Evolutionary conservation across 257 asterid species (phyloP).

Genomic region (Nicotiana otophora): DNA sequence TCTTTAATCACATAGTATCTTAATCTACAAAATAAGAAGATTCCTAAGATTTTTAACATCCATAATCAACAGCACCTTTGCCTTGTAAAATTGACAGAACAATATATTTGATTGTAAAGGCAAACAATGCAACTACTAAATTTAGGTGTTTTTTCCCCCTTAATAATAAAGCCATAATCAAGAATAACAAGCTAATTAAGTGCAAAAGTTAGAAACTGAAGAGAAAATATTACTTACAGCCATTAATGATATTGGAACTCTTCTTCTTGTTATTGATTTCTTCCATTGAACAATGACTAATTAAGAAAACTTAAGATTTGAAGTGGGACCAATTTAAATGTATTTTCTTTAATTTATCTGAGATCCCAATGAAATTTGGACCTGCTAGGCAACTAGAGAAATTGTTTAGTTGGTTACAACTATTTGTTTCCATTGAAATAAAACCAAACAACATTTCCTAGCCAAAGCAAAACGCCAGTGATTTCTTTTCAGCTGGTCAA

Average conservation of each 20-base stretch:
- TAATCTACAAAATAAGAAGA: too few relatives aligned
- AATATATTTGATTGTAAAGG: too few relatives aligned
- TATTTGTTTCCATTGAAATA: neutral
- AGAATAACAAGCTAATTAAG: neutral
- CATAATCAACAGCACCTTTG: too few relatives aligned
- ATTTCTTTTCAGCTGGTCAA: too few relatives aligned
- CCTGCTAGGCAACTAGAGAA: neutral
- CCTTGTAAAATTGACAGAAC: too few relatives aligned
- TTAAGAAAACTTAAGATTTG: neutral
- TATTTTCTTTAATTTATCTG: neutral
- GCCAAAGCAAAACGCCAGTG: too few relatives aligned
- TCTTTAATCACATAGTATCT: too few relatives aligned
- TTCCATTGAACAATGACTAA: neutral
- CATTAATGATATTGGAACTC: neutral
- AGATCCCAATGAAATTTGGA: neutral
- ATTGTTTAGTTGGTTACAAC: neutral
- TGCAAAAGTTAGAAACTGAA: neutral
- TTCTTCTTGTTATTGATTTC: neutral
- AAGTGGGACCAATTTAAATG: neutral
- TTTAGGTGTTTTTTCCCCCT: neutral
- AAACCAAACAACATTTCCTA: neutral
- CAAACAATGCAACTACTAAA: neutral
- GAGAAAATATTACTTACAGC: neutral
- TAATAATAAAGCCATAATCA: neutral
- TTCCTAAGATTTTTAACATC: too few relatives aligned